phyloP scores from a whole-genome alignment of 176 grass and related monocot genomes.

The Stipa capillata region DNA sequence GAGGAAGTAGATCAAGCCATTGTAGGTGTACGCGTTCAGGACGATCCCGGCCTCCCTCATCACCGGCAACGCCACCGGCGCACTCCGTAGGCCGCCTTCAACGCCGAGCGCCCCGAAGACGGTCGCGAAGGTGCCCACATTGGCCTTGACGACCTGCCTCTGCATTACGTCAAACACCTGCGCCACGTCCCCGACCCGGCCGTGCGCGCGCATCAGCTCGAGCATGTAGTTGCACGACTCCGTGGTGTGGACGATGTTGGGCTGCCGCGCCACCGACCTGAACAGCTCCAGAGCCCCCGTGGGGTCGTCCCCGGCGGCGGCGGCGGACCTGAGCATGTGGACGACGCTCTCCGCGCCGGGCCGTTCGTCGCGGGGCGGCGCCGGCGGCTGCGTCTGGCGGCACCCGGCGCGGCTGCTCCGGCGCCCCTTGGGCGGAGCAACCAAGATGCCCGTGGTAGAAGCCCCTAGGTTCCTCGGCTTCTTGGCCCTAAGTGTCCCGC shows the following conservation, averaged over 20 bases:
- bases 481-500: neutral
- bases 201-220: constrained; percentile 59
- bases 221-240: constrained; percentile 96
- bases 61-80: constrained; percentile 44
- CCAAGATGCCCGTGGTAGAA: constrained; percentile 8
- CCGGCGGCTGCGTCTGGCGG: constrained; percentile 2
- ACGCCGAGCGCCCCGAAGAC: constrained; percentile 61
- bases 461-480: constrained; percentile 14
- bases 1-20: constrained; percentile 80
- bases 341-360: constrained; percentile 42
- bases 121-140: constrained; percentile 47
- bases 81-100: constrained; percentile 50
- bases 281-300: constrained; percentile 54
- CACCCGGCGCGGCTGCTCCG: neutral
- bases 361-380: neutral
- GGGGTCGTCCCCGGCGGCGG: constrained; percentile 40
- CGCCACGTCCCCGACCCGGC: constrained; percentile 59
- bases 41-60: constrained; percentile 61
- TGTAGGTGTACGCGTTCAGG: constrained; percentile 70
- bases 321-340: constrained; percentile 39
- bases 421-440: neutral
- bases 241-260: constrained; percentile 53
- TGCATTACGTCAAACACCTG: constrained; percentile 96
- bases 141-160: constrained; percentile 65
- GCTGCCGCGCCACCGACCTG: constrained; percentile 37